Base-by-base conservation (phyloP, 495 filamentous ascomycete species). In the Penicillium silybi region DNA sequence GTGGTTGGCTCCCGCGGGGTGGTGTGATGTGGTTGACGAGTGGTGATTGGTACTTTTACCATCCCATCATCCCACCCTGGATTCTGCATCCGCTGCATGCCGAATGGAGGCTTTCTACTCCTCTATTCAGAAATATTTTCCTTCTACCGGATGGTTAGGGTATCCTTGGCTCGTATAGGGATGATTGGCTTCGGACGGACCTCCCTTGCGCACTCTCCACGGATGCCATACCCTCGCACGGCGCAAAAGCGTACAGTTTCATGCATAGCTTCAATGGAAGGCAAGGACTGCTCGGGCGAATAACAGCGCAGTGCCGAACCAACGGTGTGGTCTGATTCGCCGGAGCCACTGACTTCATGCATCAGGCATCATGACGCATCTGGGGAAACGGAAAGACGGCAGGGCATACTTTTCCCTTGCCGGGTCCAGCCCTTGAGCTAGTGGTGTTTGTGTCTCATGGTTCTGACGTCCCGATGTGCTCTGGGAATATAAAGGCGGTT, bases 351-450 rank as follows among this genome's bases (percentile, higher is more conserved):
- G 50, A 59, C 63, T 64, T 61, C 59, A 66, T 63, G 51, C 57
- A 51, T 53, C 61, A 52, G 44, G 50, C 57, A 64, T 61, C 58
- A 66, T 69, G 62, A 69, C 62, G 64, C 66, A 64, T 61, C 60
- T 66, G 60, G 64, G 57, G 62, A 57, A 61, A 48, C 10, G 29
- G 29, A 11, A 32, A 13, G 13, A 10, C 4, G 17, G 20, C 42
- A 46, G 29, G 20, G 27, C 43, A 50, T 44, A 44, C 44, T 42
- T 47, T 51, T 27, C 52, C 49, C 44, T 50, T 61, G 38, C 46
- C 42, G 44, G 50, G 44, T 44, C 32, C 41, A 44, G 44, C 34
- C 51, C 27, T 48, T 39, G 22, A 37, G 44, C 51, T 55, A 53
- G 42, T 52, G 27, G 27, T 50, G 47, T 63, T 53, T 58, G 52